Evolutionary conservation across 306 rosid genomes (phyloP).

Genomic region (Sophora flavescens): DNA sequence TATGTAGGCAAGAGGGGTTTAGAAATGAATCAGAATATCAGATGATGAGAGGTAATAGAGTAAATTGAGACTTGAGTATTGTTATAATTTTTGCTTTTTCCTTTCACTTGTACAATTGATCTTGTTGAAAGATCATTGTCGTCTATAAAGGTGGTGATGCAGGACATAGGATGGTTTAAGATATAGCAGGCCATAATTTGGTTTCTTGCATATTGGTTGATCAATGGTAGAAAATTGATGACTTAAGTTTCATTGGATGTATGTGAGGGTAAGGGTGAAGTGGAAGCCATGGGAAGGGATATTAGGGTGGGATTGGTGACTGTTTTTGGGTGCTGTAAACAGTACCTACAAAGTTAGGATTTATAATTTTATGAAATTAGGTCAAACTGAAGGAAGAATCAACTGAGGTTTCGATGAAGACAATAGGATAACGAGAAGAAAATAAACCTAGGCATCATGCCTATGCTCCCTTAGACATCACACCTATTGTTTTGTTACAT

Average conservation of each 20-base stretch:
- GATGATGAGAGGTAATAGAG: neutral
- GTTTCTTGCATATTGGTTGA: neutral
- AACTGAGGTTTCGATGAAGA: neutral
- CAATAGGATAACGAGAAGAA: neutral
- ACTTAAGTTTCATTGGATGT: neutral
- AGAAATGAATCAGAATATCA: conserved; percentile 22
- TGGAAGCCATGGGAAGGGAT: neutral
- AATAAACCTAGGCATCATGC: neutral
- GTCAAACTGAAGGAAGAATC: conserved; percentile 1
- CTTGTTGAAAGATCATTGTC: neutral
- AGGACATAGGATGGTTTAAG: neutral
- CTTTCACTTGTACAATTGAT: neutral
- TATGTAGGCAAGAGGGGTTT: neutral
- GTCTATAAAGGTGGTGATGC: neutral
- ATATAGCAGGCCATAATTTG: neutral
- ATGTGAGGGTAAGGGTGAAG: neutral
- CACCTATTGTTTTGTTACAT: neutral
- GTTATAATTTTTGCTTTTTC: neutral
- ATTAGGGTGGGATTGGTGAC: neutral
- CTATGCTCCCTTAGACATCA: neutral
- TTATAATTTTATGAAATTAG: neutral
- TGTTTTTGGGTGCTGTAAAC: neutral
- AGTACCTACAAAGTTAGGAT: neutral
- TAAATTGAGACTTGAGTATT: neutral
- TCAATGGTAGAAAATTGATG: neutral